Percentiles rank a stretch among this genome's conserved stretches.
Conservation (phyloP, 257 asterid species). For the Solanum sparsipilum region DNA sequence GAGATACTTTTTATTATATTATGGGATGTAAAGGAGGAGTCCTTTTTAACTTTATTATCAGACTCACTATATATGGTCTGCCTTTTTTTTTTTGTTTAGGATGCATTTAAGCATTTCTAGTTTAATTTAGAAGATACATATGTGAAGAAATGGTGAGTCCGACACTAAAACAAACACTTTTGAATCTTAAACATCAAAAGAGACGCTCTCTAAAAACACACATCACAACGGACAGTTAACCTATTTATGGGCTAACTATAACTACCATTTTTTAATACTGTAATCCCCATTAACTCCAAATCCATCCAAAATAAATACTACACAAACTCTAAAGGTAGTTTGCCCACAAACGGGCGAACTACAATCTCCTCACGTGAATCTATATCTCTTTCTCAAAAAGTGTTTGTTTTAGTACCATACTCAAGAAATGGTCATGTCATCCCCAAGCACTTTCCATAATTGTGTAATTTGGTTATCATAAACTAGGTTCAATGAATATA, state of each 20-base stretch:
- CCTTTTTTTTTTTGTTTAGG: no score
- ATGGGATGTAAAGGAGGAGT: no score
- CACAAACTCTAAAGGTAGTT: not conserved
- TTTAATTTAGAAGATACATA: not conserved
- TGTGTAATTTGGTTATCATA: not conserved
- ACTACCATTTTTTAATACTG: no score
- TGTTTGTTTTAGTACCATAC: not conserved
- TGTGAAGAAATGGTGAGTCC: not conserved
- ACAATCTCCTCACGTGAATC: not conserved
- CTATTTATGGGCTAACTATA: no score
- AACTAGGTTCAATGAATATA: not conserved
- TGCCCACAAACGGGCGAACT: not conserved
- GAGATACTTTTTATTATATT: no score
- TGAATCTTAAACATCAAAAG: no score
- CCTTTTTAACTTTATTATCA: no score
- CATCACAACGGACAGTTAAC: no score
- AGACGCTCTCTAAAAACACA: no score
- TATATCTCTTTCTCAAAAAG: not conserved
- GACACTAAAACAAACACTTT: no score
- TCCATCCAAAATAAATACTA: not conserved
- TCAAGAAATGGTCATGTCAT: not conserved
- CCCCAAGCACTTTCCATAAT: not conserved
- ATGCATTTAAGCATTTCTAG: not conserved
- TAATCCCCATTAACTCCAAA: not conserved
- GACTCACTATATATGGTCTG: no score